Base-by-base conservation (phyloP, 2,329 filamentous ascomycete genomes). In the Trichoderma harzianum region DNA sequence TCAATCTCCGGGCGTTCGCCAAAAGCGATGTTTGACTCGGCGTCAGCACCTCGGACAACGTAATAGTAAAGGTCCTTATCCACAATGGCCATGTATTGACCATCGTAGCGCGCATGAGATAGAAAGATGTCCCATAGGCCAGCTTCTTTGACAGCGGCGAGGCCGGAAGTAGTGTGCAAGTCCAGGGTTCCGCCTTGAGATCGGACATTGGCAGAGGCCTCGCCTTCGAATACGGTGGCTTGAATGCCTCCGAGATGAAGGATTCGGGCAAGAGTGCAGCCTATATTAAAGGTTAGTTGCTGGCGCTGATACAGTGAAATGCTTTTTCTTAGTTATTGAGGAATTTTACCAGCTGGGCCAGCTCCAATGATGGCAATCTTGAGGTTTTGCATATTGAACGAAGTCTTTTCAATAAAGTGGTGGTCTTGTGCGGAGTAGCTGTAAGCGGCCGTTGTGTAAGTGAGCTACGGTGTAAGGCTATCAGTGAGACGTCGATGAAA, bases 1-100 rank as follows among this genome's bases (percentile, higher is more conserved):
- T 72, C 70, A 36, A 72, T 72, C 43, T 70, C 71, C 5, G 71
- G 71, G 24, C 67, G 57, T 28, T 70, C 71, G 6, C 66, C 66
- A 55, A 64, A 64, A n/a, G 67, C 60, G 10, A 26, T n/a, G 24
- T 12, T 61, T 18, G 43, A 36, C 2, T 58, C 66, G n/a, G 51
- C 24, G 58, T 70, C 67, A 6, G 36, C 60, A 7, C 34, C 30
- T 1, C 67, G 65, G 58, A 69, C 64, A 4, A 72, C 30, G 57
- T 62, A 57, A 21, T 72, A 72, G 32, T 57, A 34, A 16, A 71
- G 39, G 12, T 55, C 30, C n/a, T 69, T 72, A 28, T 68, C 63
- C 8, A 32, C 58, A 12, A 71, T 39, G 26, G 70, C 70, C 70
- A 68, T 57, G 34, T 72, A 70, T 58, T 72, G 71, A 21, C 65